Evolutionary conservation across 2,329 filamentous ascomycete genomes (phyloP), one percentile per base, ranked within the genome.

Genomic region (Aspergillus carbonarius): DNA sequence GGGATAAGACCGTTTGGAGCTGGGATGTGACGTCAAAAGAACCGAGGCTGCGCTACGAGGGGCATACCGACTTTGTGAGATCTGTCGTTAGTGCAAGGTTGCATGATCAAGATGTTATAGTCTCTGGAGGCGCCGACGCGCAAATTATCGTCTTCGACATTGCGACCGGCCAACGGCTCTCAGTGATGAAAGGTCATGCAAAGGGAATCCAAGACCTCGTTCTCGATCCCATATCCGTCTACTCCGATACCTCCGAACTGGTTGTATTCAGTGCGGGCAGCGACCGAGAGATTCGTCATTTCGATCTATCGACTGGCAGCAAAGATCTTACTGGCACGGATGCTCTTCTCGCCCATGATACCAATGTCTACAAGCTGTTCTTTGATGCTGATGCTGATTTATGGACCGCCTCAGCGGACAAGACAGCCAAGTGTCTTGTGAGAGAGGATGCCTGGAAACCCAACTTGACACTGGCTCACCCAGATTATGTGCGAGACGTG

Each of bases 371-470:
- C 76, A 87, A 85, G 63, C 78, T 98, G 13, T 79, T 84, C 18
- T 96, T 96, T 67, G 89, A 92, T 63, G 75, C 76, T 4, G 85
- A 86, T 48, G 86, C 84, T 32, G 91, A 97, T 67, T 78, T 97
- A 13, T 98, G 92, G 92, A 97, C 93, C 7, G 90, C 93, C 5
- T 96, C 92, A 60, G 92, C 92, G 4, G 95, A 99, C 73, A 95
- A 92, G 66, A 92, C 89, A 0, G 87, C 87, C 1, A 95, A 93
- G 73, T 93, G 91, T 66, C 82, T 97, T 8, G 83, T 88, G 1
- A 82, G 92, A 54, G 79, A 82, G 23, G 85, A 84, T 47, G 82
- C 81, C 17, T 97, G 92, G 82, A 84, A 83, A 47, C 77, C 84
- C 3, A 91, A 93, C 59, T 88, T 93, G 55, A 83, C 78, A 1